Base-by-base conservation (phyloP, 1,284 basidiomycete genomes). In the Coniferiporia sulphurascens region DNA sequence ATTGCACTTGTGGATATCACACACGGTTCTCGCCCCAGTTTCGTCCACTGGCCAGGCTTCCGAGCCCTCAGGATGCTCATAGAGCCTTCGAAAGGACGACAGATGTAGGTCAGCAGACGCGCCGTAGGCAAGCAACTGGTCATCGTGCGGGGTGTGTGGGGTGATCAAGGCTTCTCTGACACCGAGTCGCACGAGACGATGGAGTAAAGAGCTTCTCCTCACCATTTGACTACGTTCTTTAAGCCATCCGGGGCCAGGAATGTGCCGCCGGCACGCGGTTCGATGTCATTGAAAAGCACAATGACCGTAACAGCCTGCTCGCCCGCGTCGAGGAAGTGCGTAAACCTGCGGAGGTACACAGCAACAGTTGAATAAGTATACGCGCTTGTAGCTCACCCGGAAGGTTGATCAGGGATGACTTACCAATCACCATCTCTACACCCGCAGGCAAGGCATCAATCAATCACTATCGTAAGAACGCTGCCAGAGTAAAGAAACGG, bases 231-330 rank as follows among this genome's bases (percentile, higher is more conserved):
- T n/a, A 72, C 68, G 43, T 72, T 69, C 55, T 68, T 67, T 53
- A 74, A 69, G 0, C 72, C 72, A 54, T 74, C 73, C 1, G 72
- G 71, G 2, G 69, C 67, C 48, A 75, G 70, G 58, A 68, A 73
- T 27, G 74, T 75, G 4, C 68, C 72, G 1, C 74, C 74, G 5
- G 66, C 72, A 12, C 66, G 65, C 12, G 70, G 66, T 43, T 62
- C 55, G 62, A 75, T 73, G 57, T 73, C 69, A 56, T 71, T 69
- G 66, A 69, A 74, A 1, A 75, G 63, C 1, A 73, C 71, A 27
- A 75, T 71, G 27, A 72, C 68, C 13, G 70, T 68, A 36, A 74
- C 62, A 3, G 65, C 74, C 65, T 75, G 74, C 58, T 75, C 74
- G 2, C 70, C 70, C 2, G 73, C 74, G 57, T 75, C 73, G 19